Percentiles rank a stretch among this genome's conserved stretches.
Conservation (phyloP, 257 asterid genomes). For the Linaria vulgaris region DNA sequence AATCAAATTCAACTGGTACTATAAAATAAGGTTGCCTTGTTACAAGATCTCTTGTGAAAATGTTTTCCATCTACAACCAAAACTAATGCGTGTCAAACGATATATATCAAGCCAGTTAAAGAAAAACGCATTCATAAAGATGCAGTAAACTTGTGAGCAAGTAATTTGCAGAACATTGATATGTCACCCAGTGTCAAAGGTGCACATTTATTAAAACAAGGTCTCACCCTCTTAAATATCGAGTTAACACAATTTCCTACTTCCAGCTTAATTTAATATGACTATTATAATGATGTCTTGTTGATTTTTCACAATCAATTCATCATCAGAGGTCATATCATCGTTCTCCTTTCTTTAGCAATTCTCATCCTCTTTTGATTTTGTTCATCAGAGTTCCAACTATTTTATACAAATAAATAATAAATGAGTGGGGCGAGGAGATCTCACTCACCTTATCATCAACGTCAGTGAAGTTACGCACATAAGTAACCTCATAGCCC, state of each 20-base stretch:
- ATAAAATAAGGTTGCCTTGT: not conserved
- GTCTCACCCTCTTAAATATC: no score
- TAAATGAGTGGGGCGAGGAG: not conserved
- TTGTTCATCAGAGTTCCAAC: not conserved
- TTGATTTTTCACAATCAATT: not conserved
- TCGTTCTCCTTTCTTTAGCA: not conserved
- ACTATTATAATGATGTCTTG: not conserved
- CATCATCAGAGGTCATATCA: not conserved
- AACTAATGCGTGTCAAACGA: not conserved
- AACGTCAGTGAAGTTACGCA: constrained; percentile 89
- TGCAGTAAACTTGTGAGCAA: no score
- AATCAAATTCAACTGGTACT: not conserved
- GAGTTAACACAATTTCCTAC: not conserved
- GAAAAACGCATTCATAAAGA: no score
- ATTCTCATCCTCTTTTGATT: not conserved
- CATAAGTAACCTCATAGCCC: constrained; percentile 82
- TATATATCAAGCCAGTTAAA: no score
- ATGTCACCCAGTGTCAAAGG: no score
- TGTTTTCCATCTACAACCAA: not conserved
- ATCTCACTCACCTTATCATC: constrained; percentile 93
- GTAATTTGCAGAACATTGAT: no score
- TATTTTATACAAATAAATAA: no score
- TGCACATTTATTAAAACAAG: no score
- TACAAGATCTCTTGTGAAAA: not conserved
- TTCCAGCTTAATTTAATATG: not conserved